Evolutionary conservation across 768 basidiomycete genomes (phyloP).

Genomic region (Macrolepiota fuliginosa): DNA sequence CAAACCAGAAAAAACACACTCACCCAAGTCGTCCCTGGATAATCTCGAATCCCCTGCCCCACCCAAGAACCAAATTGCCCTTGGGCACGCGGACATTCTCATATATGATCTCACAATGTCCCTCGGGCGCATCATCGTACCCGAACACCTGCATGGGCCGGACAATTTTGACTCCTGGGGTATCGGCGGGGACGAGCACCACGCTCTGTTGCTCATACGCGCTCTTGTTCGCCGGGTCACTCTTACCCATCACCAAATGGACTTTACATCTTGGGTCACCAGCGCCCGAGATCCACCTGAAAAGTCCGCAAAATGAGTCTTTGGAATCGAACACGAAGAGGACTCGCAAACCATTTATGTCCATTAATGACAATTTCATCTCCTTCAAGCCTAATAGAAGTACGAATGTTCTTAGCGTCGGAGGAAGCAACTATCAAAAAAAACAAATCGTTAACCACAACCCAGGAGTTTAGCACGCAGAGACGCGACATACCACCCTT

Average conservation of each 20-base stretch:
- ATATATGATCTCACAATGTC: slow-evolving; percentile 94
- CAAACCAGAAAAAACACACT: slow-evolving; percentile 18
- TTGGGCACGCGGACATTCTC: slow-evolving; percentile 91
- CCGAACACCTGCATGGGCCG: slow-evolving; percentile 95
- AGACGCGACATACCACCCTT: slow-evolving; percentile 56
- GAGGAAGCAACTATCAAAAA: slow-evolving; percentile 73
- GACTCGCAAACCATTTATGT: slow-evolving; percentile 78
- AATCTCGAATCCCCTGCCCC: slow-evolving; percentile 97
- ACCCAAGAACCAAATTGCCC: slow-evolving; percentile 81
- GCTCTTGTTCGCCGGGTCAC: slow-evolving; percentile 79
- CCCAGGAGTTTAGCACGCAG: neutral
- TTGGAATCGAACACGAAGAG: neutral
- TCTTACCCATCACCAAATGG: slow-evolving; percentile 95
- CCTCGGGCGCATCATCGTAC: slow-evolving; percentile 94
- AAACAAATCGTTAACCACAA: neutral
- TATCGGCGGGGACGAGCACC: slow-evolving; percentile 87
- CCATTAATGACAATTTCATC: slow-evolving; percentile 91
- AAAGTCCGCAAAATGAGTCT: neutral
- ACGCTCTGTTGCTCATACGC: slow-evolving; percentile 87
- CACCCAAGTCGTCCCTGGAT: slow-evolving; percentile 96
- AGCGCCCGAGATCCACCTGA: slow-evolving; percentile 96
- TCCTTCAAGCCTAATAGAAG: slow-evolving; percentile 80
- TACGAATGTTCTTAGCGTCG: slow-evolving; percentile 93
- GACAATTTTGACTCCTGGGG: slow-evolving; percentile 84
- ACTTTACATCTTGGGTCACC: slow-evolving; percentile 88